Evolutionary conservation across 1,284 basidiomycete genomes (phyloP).

Genomic region (Sporisorium scitamineum): DNA sequence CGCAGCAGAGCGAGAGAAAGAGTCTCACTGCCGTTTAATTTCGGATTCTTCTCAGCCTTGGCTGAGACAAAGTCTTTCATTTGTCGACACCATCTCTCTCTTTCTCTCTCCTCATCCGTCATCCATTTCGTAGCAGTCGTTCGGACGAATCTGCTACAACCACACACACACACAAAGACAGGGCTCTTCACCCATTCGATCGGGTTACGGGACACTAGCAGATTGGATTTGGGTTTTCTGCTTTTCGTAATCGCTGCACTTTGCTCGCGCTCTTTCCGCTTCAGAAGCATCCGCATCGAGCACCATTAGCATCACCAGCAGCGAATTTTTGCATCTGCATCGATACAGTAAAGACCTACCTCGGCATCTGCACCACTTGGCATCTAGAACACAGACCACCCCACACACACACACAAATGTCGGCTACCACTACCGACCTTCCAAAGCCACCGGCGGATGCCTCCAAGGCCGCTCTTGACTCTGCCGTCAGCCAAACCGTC

Average conservation of each 20-base stretch:
- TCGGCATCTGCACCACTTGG: neutral
- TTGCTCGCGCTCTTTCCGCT: neutral
- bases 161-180: neutral
- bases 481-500: constrained; percentile 49
- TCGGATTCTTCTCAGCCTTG: constrained; percentile 17
- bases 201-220: neutral
- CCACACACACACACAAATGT: constrained; percentile 20
- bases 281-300: neutral
- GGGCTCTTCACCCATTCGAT: neutral
- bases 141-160: constrained; percentile 1
- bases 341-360: neutral
- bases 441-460: constrained; percentile 56
- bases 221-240: neutral
- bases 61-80: neutral
- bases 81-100: constrained; percentile 4
- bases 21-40: neutral
- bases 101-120: neutral
- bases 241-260: neutral
- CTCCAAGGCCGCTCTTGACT: constrained; percentile 56
- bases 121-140: constrained; percentile 1
- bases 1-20: neutral
- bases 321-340: neutral
- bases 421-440: constrained; percentile 37
- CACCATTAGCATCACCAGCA: neutral
- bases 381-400: neutral